Evolutionary conservation across 2,329 filamentous ascomycete species (phyloP).

Genomic region (Paecilomyces variotii): DNA sequence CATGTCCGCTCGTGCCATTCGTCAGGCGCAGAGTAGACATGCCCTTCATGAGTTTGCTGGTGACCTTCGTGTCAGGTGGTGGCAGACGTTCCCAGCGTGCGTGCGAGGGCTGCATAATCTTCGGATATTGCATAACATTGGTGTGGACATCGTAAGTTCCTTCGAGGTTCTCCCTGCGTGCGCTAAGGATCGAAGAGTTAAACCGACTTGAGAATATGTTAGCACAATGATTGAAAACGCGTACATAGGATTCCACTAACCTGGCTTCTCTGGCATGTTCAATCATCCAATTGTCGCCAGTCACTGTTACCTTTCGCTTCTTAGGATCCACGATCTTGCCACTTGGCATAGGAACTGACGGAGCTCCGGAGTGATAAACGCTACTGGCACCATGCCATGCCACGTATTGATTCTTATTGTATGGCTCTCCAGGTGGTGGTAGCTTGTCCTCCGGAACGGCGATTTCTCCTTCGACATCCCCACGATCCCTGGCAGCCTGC

Average conservation of each 20-base stretch:
- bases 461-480: slow-evolving; percentile 77
- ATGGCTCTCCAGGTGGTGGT: slow-evolving; percentile 68
- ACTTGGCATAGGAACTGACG: slow-evolving; percentile 64
- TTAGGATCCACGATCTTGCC: slow-evolving; percentile 70
- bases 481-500: slow-evolving; percentile 63
- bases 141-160: slow-evolving; percentile 93
- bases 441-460: slow-evolving; percentile 83
- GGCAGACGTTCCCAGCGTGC: slow-evolving; percentile 70
- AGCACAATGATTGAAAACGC: background rate
- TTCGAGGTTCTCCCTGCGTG: slow-evolving; percentile 59
- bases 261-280: slow-evolving; percentile 88
- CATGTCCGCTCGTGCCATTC: slow-evolving; percentile 19
- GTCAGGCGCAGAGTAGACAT: slow-evolving; percentile 28
- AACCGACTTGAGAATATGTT: slow-evolving; percentile 55
- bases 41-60: slow-evolving; percentile 22
- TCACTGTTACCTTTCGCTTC: slow-evolving; percentile 78
- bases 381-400: slow-evolving; percentile 96
- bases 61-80: slow-evolving; percentile 27
- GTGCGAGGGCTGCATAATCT: slow-evolving; percentile 81
- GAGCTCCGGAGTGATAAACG: slow-evolving; percentile 80
- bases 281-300: slow-evolving; percentile 91
- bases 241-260: slow-evolving; percentile 42
- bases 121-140: slow-evolving; percentile 81
- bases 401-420: slow-evolving; percentile 98
- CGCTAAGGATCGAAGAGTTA: slow-evolving; percentile 64